Evolutionary conservation across 495 filamentous ascomycete species (phyloP).

Genomic region (Penicillium antarcticum): DNA sequence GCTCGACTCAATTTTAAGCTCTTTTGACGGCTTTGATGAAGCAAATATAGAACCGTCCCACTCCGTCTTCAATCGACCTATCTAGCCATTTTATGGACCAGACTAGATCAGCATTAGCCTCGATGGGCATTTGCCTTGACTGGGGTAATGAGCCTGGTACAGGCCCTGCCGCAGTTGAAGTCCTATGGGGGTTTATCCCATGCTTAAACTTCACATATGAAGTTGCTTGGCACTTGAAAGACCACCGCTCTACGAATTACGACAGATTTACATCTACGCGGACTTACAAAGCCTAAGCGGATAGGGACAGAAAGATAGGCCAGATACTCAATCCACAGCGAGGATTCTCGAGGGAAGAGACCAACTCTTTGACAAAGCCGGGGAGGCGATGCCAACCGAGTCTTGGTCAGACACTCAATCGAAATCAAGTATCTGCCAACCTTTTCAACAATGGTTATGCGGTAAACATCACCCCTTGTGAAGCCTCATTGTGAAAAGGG

Average conservation of each 20-base stretch:
- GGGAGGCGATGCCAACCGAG: slow-evolving; percentile 21
- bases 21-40: too few species aligned
- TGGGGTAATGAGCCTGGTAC: too few species aligned
- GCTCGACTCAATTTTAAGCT: too few species aligned
- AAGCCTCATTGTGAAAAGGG: slow-evolving; percentile 50
- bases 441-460: slow-evolving; percentile 51
- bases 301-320: slow-evolving; percentile 27
- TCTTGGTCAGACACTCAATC: slow-evolving; percentile 10
- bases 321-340: slow-evolving; percentile 15
- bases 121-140: too few species aligned
- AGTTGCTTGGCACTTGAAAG: neutral
- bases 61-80: too few species aligned
- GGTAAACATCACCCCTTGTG: slow-evolving; percentile 46
- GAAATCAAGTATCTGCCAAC: slow-evolving; percentile 18
- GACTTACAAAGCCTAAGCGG: neutral
- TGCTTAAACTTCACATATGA: too few species aligned
- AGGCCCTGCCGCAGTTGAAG: too few species aligned
- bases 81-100: too few species aligned
- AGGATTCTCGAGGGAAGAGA: slow-evolving; percentile 8
- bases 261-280: neutral
- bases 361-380: slow-evolving; percentile 26
- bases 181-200: too few species aligned
- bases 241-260: neutral
- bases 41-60: too few species aligned
- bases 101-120: too few species aligned